Evolutionary conservation across 2,329 filamentous ascomycete species (phyloP), one percentile per base, ranked within the genome.

Genomic region (Cryphonectria carpinicola): DNA sequence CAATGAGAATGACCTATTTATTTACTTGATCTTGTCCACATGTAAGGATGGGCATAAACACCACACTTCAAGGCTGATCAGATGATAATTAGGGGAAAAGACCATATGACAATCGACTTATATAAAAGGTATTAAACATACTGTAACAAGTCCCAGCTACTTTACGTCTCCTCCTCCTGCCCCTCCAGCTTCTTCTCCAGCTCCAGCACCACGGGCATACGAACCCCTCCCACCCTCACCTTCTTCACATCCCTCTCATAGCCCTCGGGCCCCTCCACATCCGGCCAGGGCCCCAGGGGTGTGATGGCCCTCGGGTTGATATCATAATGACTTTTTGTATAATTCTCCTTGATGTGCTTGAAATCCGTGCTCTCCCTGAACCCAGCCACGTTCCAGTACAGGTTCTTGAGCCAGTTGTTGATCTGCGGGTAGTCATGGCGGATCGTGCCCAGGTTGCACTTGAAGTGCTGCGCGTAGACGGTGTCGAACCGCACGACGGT

Each of bases 331-430:
- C 84, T 87, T 79, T 90, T 91, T 17, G 88, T 80, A 71, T 82
- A 82, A 73, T 89, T 91, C 77, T 92, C 89, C 79, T 92, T 92
- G 77, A 92, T 92, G 75, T 92, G 89, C 72, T 80, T 85, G 73
- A 92, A 92, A 72, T 92, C 82, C 0, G 89, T 92, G 22, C 86
- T 89, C 74, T 88, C 86, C 70, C 78, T 83, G 72, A 88, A 89
- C 0, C 84, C 87, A 25, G 79, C 75, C 1, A 86, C 82, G 70
- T 86, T 84, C 83, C 86, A 89, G 79, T 90, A 90, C 76, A 89
- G 76, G 46, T 83, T 82, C 78, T 85, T 88, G 73, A 91, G 73
- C 87, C 88, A 91, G 73, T 89, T 87, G 76, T 89, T 83, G 69
- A 90, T 75, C 14, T 86, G 82, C 0, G 89, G 89, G 74, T 91